A percentile compares a stretch with the other conserved stretches of the same genome.
phyloP scores from a whole-genome alignment of 2,329 filamentous ascomycete genomes.

The Nothomitra cinnamomea region DNA sequence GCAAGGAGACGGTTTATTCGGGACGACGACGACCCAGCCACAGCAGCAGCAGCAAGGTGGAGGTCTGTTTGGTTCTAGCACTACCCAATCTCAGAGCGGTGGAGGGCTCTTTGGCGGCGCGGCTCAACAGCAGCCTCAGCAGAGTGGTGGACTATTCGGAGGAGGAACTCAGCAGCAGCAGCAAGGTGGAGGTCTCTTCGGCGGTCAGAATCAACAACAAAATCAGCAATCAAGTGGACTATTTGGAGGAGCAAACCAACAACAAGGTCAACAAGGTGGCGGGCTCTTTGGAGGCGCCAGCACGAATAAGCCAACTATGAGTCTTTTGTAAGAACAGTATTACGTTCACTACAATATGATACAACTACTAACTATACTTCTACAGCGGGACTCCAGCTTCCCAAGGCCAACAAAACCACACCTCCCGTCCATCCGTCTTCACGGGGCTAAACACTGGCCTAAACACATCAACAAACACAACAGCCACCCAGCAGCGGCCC shows the following conservation, averaged over 20 bases:
- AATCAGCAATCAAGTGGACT: constrained; percentile 13
- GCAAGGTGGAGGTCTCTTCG: constrained; percentile 15
- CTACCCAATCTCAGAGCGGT: constrained; percentile 7
- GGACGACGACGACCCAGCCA: constrained; percentile 8
- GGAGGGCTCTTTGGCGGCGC: constrained; percentile 12
- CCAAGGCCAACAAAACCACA: constrained; percentile 4
- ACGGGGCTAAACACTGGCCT: background rate
- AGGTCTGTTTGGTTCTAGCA: constrained; percentile 11
- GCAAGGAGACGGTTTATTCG: constrained; percentile 14
- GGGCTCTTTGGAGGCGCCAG: constrained; percentile 14
- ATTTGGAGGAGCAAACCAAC: constrained; percentile 17
- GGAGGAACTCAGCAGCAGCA: constrained; percentile 8
- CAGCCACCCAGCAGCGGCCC: constrained; percentile 11
- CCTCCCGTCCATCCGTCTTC: constrained; percentile 1
- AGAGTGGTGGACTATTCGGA: constrained; percentile 7
- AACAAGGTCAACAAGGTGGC: constrained; percentile 9
- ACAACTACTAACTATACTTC: background rate
- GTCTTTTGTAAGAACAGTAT: constrained; percentile 9
- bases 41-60: constrained; percentile 7
- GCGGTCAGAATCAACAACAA: constrained; percentile 10
- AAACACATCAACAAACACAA: background rate
- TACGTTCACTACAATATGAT: constrained; percentile 16
- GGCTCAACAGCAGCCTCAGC: constrained; percentile 9
- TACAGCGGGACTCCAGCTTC: background rate
- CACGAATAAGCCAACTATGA: constrained; percentile 1